These are phyloP conservation scores for Debaryomyces subglobosus DNA, from an alignment of 1,139 yeast species.

Conservation along the genomic window DNA sequence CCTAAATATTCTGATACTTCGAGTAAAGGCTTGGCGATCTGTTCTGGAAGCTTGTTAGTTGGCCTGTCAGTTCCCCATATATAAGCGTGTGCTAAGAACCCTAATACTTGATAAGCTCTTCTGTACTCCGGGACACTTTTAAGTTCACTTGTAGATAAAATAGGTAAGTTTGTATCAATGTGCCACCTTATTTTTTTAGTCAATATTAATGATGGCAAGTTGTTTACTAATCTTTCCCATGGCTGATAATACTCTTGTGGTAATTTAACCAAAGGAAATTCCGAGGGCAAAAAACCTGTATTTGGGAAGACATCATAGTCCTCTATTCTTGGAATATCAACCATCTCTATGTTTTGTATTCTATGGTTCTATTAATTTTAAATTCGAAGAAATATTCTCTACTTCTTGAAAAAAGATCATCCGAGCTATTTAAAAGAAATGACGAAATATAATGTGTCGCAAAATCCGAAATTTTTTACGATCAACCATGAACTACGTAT, in stretches of 20 bases:
- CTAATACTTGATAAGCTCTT: constrained; percentile 77
- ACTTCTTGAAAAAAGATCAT: background rate
- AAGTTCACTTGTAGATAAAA: constrained; percentile 51
- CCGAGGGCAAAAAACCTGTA: constrained; percentile 79
- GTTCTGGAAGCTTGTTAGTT: constrained; percentile 64
- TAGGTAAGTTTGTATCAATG: constrained; percentile 60
- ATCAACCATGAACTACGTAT: background rate
- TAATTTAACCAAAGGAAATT: constrained; percentile 61
- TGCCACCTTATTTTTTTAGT: constrained; percentile 61
- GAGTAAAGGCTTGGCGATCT: constrained; percentile 71
- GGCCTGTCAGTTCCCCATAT: constrained; percentile 83
- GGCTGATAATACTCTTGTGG: constrained; percentile 66
- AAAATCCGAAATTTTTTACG: constrained; percentile 1
- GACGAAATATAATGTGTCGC: constrained; percentile 5
- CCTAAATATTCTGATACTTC: constrained; percentile 60
- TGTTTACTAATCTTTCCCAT: constrained; percentile 74
- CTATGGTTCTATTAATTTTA: background rate
- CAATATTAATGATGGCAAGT: constrained; percentile 72
- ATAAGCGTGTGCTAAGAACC: constrained; percentile 85
- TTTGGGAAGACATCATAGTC: constrained; percentile 71
- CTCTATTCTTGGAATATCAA: constrained; percentile 32
- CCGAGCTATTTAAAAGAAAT: background rate
- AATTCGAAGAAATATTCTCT: background rate
- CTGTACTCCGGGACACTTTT: constrained; percentile 55
- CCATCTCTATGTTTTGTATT: constrained; percentile 2